Conservation (phyloP, 768 basidiomycete species). For the Boletus tylopilopsis region DNA sequence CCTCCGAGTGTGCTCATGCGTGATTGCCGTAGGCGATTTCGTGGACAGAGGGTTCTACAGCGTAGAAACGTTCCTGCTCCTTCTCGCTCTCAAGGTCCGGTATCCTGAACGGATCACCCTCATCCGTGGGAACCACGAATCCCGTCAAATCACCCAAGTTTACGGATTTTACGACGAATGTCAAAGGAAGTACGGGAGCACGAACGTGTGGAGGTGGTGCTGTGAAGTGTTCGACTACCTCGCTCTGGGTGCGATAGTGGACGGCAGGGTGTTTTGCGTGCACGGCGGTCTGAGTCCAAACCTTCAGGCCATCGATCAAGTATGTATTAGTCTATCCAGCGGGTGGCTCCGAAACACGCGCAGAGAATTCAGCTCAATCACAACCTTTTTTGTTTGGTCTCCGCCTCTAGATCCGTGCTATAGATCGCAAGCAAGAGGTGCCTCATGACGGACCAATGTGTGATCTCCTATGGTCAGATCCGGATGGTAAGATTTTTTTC, state of each 20-base stretch:
- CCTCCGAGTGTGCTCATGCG: conserved; percentile 7
- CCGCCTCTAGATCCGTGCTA: conserved; percentile 72
- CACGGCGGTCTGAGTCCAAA: conserved; percentile 95
- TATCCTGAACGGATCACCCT: conserved; percentile 97
- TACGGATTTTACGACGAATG: conserved; percentile 97
- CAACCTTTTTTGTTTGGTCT: conserved; percentile 17
- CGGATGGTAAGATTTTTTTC: conserved; percentile 63
- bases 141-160: conserved; percentile 94
- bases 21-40: conserved; percentile 72
- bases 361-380: conserved; percentile 16
- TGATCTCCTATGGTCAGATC: conserved; percentile 98
- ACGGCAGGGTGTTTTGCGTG: conserved; percentile 95
- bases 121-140: conserved; percentile 97
- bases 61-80: conserved; percentile 92
- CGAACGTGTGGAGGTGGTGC: conserved; percentile 97
- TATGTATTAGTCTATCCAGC: conserved; percentile 33
- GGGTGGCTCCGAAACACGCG: conserved; percentile 18
- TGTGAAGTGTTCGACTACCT: conserved; percentile 99
- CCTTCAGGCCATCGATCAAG: conserved; percentile 85
- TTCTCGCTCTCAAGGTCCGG: conserved; percentile 93
- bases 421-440: conserved; percentile 96
- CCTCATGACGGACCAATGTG: conserved; percentile 99
- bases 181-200: conserved; percentile 89
- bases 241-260: conserved; percentile 92
- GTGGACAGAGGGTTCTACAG: conserved; percentile 97